Base-by-base conservation (phyloP, 257 asterid species). In the Eucommia ulmoides region DNA sequence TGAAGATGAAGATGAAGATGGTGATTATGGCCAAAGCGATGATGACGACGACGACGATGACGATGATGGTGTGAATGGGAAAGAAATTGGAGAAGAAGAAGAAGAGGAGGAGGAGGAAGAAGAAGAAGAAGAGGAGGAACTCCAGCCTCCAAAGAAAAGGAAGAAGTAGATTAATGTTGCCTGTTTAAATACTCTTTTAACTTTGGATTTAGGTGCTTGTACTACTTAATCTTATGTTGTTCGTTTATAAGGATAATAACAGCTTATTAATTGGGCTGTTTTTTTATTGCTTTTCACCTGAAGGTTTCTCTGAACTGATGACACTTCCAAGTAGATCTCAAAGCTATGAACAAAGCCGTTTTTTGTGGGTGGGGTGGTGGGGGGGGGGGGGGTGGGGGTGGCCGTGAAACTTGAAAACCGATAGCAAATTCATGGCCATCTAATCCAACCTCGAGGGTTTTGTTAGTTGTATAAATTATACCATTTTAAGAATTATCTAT, bases 141-240 rank as follows among this genome's bases (percentile, higher is more conserved):
- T 77, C 62, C 91, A 80, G 62, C 94, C 94, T 9, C 94, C 91
- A 1, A 83, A 80, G 74, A 83, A 83, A 78, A 77, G 94, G 62
- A 83, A 83, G 80, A 79, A 74, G 84, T 82, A 72, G 78, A 71
- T 10, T 2, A 5, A 42, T 3, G 48, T 5, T 42, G 20, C 19
- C 19, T 25, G 22, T 8, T 8, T 18, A 25, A 45, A 26, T 4
- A 21, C n/a, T n/a, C 19, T 2, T 44, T 25, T 3, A 24, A 42
- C 17, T 23, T 45, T 15, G 44, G n/a, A 20, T 38, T 49, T 52
- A 51, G 71, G 55, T 50, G 55, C 20, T 15, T 12, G 70, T 46
- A 55, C 61, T 42, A 8, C 22, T 54, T 42, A 23, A 66, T 59
- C 50, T 51, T 64, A 33, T 29, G 54, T 38, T n/a, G n/a, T n/a